Evolutionary conservation across 441 rosid species (phyloP).

Genomic region (Sinapis alba): DNA sequence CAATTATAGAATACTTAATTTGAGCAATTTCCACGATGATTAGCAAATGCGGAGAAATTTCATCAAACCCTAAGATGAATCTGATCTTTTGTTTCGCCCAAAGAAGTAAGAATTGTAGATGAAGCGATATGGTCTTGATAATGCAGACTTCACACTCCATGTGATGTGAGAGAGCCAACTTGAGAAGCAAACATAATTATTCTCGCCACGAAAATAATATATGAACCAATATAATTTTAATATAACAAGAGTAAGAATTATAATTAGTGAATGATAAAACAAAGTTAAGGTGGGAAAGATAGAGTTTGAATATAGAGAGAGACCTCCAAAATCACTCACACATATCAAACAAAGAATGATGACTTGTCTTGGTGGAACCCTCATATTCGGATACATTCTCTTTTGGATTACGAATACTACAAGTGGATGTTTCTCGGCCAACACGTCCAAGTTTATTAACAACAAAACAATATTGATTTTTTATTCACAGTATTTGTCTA

Average conservation of each 20-base stretch:
- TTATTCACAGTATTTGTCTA: background rate
- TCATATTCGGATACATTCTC: conserved; percentile 24
- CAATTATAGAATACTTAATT: conserved; percentile 17
- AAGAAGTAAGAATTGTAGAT: conserved; percentile 35
- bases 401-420: conserved; percentile 27
- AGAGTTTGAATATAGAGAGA: conserved; percentile 17
- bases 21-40: conserved; percentile 27
- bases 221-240: background rate
- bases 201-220: background rate
- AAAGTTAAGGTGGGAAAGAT: background rate
- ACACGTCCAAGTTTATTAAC: conserved; percentile 28
- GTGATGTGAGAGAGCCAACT: conserved; percentile 28
- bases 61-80: conserved; percentile 39
- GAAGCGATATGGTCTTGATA: conserved; percentile 30
- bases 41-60: conserved; percentile 2
- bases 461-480: conserved; percentile 7
- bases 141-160: conserved; percentile 22
- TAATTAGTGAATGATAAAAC: background rate
- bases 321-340: conserved; percentile 22
- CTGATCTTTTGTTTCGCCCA: conserved; percentile 38
- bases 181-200: conserved; percentile 17
- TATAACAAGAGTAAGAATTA: background rate
- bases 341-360: conserved; percentile 24
- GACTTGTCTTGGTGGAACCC: conserved; percentile 25
- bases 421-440: conserved; percentile 34